These are phyloP conservation scores for Obelidium mucronatum DNA, from an alignment of 192 early-diverging fungal genomes.

Conservation along the genomic window DNA sequence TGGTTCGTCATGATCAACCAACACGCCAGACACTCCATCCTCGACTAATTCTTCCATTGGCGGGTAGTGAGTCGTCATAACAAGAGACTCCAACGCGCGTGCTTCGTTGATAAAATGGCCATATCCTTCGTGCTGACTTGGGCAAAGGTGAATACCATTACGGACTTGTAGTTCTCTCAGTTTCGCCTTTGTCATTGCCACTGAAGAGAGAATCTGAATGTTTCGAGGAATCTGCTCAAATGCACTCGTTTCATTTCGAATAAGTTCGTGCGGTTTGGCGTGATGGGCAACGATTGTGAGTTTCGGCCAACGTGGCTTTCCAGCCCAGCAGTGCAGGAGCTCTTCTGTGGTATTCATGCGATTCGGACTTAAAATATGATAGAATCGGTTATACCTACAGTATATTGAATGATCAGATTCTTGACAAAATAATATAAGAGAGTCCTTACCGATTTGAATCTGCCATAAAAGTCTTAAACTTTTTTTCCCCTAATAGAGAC, in stretches of 20 bases:
- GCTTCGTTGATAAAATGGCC: conserved; percentile 30
- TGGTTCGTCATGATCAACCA: background rate
- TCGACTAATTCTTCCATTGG: conserved; percentile 34
- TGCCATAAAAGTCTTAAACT: background rate
- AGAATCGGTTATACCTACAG: conserved; percentile 3
- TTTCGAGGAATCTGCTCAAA: too few relatives aligned
- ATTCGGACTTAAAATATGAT: background rate
- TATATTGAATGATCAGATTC: too few relatives aligned
- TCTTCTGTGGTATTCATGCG: background rate
- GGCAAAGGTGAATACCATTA: conserved; percentile 6
- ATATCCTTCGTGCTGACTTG: conserved; percentile 14
- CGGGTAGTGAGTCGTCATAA: conserved; percentile 12
- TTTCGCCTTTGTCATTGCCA: background rate
- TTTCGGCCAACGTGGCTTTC: conserved; percentile 21
- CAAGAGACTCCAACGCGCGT: conserved; percentile 5
- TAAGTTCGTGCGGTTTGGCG: too few relatives aligned
- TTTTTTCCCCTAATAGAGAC: background rate
- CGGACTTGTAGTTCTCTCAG: background rate
- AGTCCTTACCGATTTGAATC: background rate
- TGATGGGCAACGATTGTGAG: conserved; percentile 16
- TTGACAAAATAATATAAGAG: too few relatives aligned
- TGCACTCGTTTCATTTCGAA: too few relatives aligned
- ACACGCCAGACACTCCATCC: conserved; percentile 7
- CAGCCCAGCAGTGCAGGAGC: conserved; percentile 5
- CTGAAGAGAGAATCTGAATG: too few relatives aligned